Evolutionary conservation across 345 rosid genomes (phyloP).

Genomic region (Murraya koenigii): DNA sequence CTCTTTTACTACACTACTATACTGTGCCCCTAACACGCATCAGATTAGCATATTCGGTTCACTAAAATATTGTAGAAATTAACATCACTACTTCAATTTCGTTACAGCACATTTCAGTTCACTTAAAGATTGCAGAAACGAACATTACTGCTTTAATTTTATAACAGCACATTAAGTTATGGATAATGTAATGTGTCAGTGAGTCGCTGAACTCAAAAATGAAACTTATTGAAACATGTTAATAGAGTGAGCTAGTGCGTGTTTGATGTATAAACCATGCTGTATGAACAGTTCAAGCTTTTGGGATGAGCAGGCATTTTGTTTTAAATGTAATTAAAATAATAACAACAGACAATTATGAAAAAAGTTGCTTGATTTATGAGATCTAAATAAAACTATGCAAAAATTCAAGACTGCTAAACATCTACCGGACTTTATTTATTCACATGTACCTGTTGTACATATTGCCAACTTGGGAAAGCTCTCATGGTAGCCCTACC

Average conservation of each 20-base stretch:
- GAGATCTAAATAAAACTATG: conserved; percentile 3
- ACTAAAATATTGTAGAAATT: background rate
- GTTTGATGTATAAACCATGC: background rate
- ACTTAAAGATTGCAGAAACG: background rate
- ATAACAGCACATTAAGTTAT: background rate
- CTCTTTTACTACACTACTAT: background rate
- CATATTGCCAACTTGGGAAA: conserved; percentile 24
- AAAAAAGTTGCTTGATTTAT: background rate
- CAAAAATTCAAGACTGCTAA: conserved; percentile 13
- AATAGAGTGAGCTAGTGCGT: background rate
- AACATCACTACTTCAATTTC: no score
- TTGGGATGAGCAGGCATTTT: background rate
- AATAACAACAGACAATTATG: conserved; percentile 4
- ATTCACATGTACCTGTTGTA: conserved; percentile 33
- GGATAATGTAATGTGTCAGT: background rate
- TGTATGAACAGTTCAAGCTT: background rate
- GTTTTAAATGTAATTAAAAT: background rate
- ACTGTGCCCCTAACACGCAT: background rate
- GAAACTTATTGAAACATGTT: background rate
- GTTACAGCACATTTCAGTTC: background rate
- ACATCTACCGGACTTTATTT: conserved; percentile 24
- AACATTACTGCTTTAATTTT: background rate
- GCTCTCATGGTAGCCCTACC: conserved; percentile 12
- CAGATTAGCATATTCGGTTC: background rate
- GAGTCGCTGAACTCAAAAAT: background rate